phyloP scores from a whole-genome alignment of 345 rosid genomes.

The Eucalyptus regnans region DNA sequence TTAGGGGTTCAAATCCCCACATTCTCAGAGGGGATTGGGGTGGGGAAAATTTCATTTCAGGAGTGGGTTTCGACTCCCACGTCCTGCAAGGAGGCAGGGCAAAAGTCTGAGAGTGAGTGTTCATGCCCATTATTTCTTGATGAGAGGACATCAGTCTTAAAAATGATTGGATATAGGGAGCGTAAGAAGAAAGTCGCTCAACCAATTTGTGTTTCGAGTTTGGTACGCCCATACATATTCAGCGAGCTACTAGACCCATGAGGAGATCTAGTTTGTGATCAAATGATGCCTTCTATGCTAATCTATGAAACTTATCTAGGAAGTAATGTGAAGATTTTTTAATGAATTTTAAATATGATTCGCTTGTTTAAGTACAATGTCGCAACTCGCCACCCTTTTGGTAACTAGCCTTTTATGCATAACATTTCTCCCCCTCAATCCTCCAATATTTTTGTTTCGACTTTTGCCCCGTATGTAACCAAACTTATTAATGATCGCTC shows the following conservation, averaged over 20 bases:
- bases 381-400: background rate
- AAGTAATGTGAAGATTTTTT: too few relatives aligned
- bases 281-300: background rate
- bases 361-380: background rate
- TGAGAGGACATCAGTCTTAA: rapidly evolving
- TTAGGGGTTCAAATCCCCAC: too few relatives aligned
- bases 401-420: background rate
- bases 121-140: background rate
- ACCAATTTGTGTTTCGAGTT: background rate
- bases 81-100: too few relatives aligned
- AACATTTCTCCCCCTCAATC: background rate
- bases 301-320: background rate
- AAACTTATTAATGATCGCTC: background rate
- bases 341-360: background rate
- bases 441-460: background rate
- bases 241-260: background rate
- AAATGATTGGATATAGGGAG: rapidly evolving
- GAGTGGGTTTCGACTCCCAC: too few relatives aligned
- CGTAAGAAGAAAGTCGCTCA: rapidly evolving
- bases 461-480: background rate
- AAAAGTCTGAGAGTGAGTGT: too few relatives aligned
- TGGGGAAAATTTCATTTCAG: too few relatives aligned
- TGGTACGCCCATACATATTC: rapidly evolving
- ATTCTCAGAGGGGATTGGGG: too few relatives aligned
- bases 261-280: rapidly evolving